Percentiles rank a stretch among this genome's conserved stretches.
These are phyloP conservation scores for Zygoascus tannicola DNA, from an alignment of 805 yeast genomes.

Conservation along the genomic window DNA sequence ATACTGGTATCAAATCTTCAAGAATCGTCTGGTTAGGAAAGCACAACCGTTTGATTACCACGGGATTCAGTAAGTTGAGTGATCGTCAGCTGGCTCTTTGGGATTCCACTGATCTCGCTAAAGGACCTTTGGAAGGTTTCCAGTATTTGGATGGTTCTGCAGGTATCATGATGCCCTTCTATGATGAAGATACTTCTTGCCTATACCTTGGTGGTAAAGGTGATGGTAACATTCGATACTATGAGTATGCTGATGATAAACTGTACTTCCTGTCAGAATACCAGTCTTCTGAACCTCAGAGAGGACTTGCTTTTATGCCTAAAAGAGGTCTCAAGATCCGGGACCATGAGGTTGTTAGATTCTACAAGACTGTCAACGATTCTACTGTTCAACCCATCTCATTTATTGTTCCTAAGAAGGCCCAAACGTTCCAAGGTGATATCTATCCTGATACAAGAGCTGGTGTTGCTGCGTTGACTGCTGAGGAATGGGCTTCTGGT, in stretches of 20 bases:
- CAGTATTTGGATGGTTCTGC: constrained; percentile 80
- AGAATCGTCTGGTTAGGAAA: constrained; percentile 89
- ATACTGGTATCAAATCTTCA: constrained; percentile 84
- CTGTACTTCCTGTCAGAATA: constrained; percentile 80
- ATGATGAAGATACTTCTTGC: constrained; percentile 69
- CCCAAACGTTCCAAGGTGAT: constrained; percentile 87
- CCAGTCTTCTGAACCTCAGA: constrained; percentile 83
- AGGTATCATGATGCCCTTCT: constrained; percentile 89
- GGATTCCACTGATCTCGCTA: constrained; percentile 65
- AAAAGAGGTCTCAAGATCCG: constrained; percentile 67
- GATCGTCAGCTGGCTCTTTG: constrained; percentile 95
- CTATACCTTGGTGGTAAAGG: constrained; percentile 94
- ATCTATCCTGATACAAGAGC: constrained; percentile 90
- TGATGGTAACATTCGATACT: constrained; percentile 94
- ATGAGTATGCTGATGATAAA: constrained; percentile 78
- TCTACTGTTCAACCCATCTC: constrained; percentile 80
- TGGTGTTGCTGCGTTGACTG: constrained; percentile 62
- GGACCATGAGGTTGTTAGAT: constrained; percentile 75
- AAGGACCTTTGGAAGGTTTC: constrained; percentile 87
- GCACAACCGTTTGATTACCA: constrained; percentile 74
- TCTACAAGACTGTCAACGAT: constrained; percentile 85
- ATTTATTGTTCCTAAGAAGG: constrained; percentile 86
- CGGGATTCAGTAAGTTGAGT: constrained; percentile 87
- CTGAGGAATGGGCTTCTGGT: constrained; percentile 74
- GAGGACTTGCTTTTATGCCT: constrained; percentile 90